These are phyloP conservation scores for Lignosus rhinocerotis DNA, from an alignment of 1,284 basidiomycete species.

Conservation along the genomic window DNA sequence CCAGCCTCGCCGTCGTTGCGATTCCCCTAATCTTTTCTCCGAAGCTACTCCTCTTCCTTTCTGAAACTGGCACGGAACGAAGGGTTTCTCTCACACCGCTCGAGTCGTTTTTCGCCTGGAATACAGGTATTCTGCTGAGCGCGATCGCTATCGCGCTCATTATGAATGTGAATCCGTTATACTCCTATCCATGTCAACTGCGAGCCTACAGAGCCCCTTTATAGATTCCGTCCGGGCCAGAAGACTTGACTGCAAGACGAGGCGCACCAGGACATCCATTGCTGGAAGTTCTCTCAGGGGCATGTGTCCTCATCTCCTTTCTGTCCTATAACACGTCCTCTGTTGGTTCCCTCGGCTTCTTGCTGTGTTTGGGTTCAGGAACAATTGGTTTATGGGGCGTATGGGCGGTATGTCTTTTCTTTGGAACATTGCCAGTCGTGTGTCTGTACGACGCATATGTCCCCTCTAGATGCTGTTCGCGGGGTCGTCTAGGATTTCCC, in stretches of 20 bases:
- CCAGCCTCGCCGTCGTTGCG: slow-evolving; percentile 45
- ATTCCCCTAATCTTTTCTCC: slow-evolving; percentile 55
- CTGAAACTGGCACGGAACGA: slow-evolving; percentile 42
- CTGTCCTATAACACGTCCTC: slow-evolving; percentile 63
- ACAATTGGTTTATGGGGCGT: slow-evolving; percentile 63
- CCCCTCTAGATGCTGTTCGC: slow-evolving; percentile 59
- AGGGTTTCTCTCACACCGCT: slow-evolving; percentile 56
- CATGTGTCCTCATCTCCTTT: slow-evolving; percentile 56
- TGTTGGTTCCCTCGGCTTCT: slow-evolving; percentile 56
- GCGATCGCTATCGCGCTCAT: slow-evolving; percentile 57
- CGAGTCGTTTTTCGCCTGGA: slow-evolving; percentile 63
- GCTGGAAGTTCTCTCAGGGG: slow-evolving; percentile 54
- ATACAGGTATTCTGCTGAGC: slow-evolving; percentile 60
- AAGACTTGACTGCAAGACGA: slow-evolving; percentile 3
- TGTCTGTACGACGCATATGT: background rate
- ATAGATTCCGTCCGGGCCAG: slow-evolving; percentile 18
- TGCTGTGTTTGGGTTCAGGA: slow-evolving; percentile 51
- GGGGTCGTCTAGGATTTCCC: slow-evolving; percentile 54
- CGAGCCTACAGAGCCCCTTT: slow-evolving; percentile 21
- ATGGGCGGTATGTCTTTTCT: slow-evolving; percentile 61
- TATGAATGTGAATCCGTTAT: slow-evolving; percentile 48
- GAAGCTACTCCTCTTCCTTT: slow-evolving; percentile 59
- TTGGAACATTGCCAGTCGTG: background rate
- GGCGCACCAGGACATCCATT: slow-evolving; percentile 54
- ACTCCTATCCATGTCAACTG: slow-evolving; percentile 21